These are phyloP conservation scores for Lentithecium fluviatile DNA, from an alignment of 495 filamentous ascomycete genomes.

Conservation along the genomic window DNA sequence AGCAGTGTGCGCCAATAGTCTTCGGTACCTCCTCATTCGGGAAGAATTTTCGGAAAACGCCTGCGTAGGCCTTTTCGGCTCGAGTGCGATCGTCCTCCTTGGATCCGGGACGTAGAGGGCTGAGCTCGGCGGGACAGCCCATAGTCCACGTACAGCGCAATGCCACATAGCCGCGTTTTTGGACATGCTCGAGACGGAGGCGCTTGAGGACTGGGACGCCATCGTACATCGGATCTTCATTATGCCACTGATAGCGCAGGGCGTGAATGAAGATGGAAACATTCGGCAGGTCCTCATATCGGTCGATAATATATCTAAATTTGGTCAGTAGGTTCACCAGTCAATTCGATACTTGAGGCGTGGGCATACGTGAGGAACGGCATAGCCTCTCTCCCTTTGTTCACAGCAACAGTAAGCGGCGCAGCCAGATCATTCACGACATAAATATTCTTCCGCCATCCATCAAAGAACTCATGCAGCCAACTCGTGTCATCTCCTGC, in stretches of 20 bases:
- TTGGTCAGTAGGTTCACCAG: neutral
- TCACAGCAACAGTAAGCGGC: conserved; percentile 49
- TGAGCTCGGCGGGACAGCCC: conserved; percentile 34
- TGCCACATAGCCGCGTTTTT: conserved; percentile 26
- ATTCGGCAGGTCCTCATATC: conserved; percentile 60
- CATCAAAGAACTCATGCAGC: conserved; percentile 52
- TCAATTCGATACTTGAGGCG: neutral
- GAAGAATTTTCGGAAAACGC: conserved; percentile 25
- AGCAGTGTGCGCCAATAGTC: conserved; percentile 31
- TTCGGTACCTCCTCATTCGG: conserved; percentile 25
- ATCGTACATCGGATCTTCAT: conserved; percentile 42
- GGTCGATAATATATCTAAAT: conserved; percentile 59
- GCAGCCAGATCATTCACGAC: conserved; percentile 52
- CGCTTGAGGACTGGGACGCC: conserved; percentile 31
- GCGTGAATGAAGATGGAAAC: conserved; percentile 63
- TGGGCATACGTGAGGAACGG: conserved; percentile 51
- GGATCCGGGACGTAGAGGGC: conserved; percentile 13
- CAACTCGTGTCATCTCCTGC: conserved; percentile 45
- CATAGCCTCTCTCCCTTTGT: conserved; percentile 61
- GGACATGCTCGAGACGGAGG: conserved; percentile 24
- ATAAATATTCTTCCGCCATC: conserved; percentile 54
- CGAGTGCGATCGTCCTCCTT: conserved; percentile 28
- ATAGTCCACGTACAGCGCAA: conserved; percentile 36
- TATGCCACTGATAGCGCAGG: conserved; percentile 64
- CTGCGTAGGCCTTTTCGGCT: conserved; percentile 25